phyloP scores from a whole-genome alignment of 108 stramenopile genomes.

The Discostella stelligeroides region DNA sequence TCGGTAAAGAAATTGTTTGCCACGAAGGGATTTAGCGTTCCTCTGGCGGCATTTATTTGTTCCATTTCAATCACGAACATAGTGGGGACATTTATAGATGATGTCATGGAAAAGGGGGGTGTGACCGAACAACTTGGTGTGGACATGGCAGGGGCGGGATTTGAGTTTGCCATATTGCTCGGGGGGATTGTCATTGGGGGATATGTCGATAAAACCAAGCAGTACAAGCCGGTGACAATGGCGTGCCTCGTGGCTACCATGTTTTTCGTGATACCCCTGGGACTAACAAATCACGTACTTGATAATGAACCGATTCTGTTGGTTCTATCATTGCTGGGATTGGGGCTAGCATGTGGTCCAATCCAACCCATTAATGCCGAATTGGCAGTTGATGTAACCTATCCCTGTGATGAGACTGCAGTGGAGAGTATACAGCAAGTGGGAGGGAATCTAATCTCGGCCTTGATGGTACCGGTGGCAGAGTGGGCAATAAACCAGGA shows the following conservation, averaged over 20 bases:
- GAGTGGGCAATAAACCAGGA: slow-evolving; percentile 58
- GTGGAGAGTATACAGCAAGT: slow-evolving; percentile 67
- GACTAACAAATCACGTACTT: slow-evolving; percentile 59
- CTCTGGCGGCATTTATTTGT: slow-evolving; percentile 82
- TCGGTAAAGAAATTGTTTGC: slow-evolving; percentile 75
- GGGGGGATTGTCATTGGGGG: slow-evolving; percentile 88
- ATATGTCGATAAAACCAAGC: slow-evolving; percentile 84
- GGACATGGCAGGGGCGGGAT: slow-evolving; percentile 89
- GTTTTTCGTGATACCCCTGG: slow-evolving; percentile 56
- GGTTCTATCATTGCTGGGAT: slow-evolving; percentile 48
- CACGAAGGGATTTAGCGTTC: slow-evolving; percentile 66
- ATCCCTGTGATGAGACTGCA: slow-evolving; percentile 67
- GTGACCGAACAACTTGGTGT: slow-evolving; percentile 76
- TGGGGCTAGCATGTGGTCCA: slow-evolving; percentile 58
- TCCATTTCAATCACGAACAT: slow-evolving; percentile 85
- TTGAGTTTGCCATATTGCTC: slow-evolving; percentile 80
- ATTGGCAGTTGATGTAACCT: slow-evolving; percentile 67
- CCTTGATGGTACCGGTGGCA: slow-evolving; percentile 58
- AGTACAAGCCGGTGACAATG: slow-evolving; percentile 84
- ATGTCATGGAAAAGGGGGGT: slow-evolving; percentile 86
- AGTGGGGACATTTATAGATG: slow-evolving; percentile 88
- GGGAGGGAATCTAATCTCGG: slow-evolving; percentile 58
- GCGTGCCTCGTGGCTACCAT: slow-evolving; percentile 69
- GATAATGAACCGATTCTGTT: slow-evolving; percentile 51
- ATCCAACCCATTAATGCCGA: slow-evolving; percentile 72